Percentiles rank a stretch among this genome's conserved stretches.
These are phyloP conservation scores for Aspergillus felis DNA, from an alignment of 2,329 filamentous ascomycete genomes.

Conservation along the genomic window DNA sequence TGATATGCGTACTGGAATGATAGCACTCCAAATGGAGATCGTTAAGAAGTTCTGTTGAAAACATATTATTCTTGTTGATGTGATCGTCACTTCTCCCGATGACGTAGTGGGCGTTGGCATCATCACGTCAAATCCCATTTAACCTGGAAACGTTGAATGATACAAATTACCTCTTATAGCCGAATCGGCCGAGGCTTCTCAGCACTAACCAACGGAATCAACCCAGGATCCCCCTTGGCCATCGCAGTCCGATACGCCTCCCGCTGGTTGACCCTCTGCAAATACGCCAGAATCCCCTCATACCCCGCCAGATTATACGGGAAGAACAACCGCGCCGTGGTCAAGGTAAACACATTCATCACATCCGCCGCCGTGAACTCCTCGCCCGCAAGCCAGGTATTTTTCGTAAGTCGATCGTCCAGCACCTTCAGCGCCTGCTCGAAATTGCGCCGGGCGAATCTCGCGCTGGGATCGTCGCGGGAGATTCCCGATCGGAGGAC, in stretches of 20 bases:
- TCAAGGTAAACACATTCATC: conserved; percentile 59
- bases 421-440: conserved; percentile 41
- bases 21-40: no score
- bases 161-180: no score
- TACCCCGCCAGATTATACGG: conserved; percentile 43
- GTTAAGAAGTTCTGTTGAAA: no score
- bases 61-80: no score
- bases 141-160: no score
- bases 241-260: conserved; percentile 48
- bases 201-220: conserved; percentile 20
- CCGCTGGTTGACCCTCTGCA: conserved; percentile 43
- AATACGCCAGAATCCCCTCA: conserved; percentile 44
- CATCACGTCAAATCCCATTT: no score
- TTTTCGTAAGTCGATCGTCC: conserved; percentile 47
- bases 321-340: conserved; percentile 56
- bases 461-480: conserved; percentile 25
- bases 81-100: no score
- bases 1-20: not conserved
- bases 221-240: conserved; percentile 47
- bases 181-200: no score
- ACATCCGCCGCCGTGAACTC: conserved; percentile 64
- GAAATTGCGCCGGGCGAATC: conserved; percentile 33
- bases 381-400: conserved; percentile 56
- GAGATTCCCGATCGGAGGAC: conserved; percentile 18
- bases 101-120: no score